Conservation (phyloP, 805 yeast species). For the Brettanomyces naardenensis region DNA sequence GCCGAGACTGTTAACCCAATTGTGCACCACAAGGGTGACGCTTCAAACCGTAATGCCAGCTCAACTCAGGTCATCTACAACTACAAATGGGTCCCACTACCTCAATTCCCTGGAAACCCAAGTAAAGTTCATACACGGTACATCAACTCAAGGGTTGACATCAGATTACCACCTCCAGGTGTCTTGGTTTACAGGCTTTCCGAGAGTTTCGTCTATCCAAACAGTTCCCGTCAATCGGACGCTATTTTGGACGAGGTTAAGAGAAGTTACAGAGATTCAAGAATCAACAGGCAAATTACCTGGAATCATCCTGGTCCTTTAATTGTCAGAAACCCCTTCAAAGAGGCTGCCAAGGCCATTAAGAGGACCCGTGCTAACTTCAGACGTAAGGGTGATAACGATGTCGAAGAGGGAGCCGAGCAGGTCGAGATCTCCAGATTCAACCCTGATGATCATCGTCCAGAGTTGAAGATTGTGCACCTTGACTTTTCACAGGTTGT, state of each 20-base stretch:
- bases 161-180: conserved; percentile 84
- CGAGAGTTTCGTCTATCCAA: conserved; percentile 78
- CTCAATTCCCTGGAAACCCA: conserved; percentile 22
- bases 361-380: not conserved
- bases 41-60: not conserved
- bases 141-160: conserved; percentile 47
- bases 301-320: conserved; percentile 87
- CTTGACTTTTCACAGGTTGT: conserved; percentile 77
- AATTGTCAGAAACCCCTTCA: conserved; percentile 23
- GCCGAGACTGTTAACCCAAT: conserved; percentile 65
- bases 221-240: conserved; percentile 69
- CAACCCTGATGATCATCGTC: conserved; percentile 40
- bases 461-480: conserved; percentile 62
- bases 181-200: conserved; percentile 77
- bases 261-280: conserved; percentile 52
- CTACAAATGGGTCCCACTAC: conserved; percentile 61
- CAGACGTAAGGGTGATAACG: not conserved
- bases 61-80: conserved; percentile 9
- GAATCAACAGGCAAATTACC: conserved; percentile 44
- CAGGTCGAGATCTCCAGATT: conserved; percentile 3
- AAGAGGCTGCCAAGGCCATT: not conserved
- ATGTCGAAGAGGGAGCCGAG: conserved; percentile 18
- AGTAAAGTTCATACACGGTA: conserved; percentile 24
- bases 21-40: conserved; percentile 19
- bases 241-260: conserved; percentile 59